phyloP scores from a whole-genome alignment of 257 asterid genomes.

The Lavandula angustifolia region DNA sequence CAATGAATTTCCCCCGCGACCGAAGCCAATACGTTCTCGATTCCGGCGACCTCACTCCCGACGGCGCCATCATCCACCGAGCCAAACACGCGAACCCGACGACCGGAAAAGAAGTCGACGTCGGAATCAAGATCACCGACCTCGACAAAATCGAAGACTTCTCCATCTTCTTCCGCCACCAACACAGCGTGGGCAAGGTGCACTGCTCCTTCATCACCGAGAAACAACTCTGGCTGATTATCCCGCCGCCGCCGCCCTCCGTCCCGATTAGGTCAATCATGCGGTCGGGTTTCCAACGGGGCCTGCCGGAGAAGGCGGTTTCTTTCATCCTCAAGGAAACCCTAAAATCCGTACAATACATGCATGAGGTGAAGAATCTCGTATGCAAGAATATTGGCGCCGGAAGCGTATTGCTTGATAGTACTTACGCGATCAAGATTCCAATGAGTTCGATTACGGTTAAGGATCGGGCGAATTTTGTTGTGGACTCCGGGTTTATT shows the following conservation, averaged over 20 bases:
- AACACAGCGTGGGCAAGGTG: constrained; percentile 5
- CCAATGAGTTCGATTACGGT: background rate
- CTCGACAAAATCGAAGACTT: background rate
- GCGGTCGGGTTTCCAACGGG: background rate
- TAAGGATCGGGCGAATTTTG: too few species aligned
- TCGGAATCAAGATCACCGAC: constrained; percentile 22
- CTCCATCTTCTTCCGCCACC: constrained; percentile 5
- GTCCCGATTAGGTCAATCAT: background rate
- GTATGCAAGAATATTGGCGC: background rate
- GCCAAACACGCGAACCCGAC: constrained; percentile 2
- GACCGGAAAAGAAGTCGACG: background rate
- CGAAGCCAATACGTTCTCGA: background rate
- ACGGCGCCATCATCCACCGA: background rate
- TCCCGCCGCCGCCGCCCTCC: constrained; percentile 3
- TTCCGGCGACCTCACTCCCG: background rate
- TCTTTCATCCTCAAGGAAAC: constrained; percentile 8
- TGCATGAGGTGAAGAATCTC: constrained; percentile 11
- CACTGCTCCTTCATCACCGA: constrained; percentile 11
- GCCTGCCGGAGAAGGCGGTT: constrained; percentile 7
- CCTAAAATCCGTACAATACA: background rate
- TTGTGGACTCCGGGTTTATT: constrained; percentile 1
- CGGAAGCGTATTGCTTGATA: constrained; percentile 17
- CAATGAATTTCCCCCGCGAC: background rate
- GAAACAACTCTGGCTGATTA: constrained; percentile 15
- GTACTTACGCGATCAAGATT: background rate